A percentile compares a stretch with the other conserved stretches of the same genome.
phyloP scores from a whole-genome alignment of 2,329 filamentous ascomycete genomes.

The Lachnellula cervina region DNA sequence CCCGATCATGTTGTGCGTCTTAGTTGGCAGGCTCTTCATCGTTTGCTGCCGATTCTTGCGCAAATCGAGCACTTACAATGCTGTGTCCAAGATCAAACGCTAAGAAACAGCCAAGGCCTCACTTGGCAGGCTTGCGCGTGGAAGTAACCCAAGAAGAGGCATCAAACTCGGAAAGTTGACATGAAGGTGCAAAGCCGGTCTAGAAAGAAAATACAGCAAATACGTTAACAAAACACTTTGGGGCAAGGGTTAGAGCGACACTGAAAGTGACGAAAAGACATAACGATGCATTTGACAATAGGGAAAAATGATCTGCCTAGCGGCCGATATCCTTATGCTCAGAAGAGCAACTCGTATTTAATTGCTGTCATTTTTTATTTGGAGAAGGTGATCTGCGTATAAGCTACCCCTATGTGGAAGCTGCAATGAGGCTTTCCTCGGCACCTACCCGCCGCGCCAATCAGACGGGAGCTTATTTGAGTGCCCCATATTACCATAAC shows the following conservation, averaged over 20 bases:
- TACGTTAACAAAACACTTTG: neutral
- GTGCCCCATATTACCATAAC: neutral
- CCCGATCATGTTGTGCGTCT: neutral
- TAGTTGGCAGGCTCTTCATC: neutral
- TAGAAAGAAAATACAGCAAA: neutral
- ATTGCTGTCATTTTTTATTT: neutral
- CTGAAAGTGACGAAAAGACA: neutral
- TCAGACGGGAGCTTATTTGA: neutral
- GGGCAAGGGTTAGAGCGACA: neutral
- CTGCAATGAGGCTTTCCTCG: conserved; percentile 1
- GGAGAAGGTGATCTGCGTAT: neutral
- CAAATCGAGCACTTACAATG: neutral
- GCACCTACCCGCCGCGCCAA: neutral
- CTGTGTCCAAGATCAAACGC: neutral
- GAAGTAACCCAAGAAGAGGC: too few species aligned
- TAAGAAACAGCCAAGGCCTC: neutral
- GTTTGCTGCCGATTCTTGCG: neutral
- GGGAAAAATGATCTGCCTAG: conserved; percentile 2
- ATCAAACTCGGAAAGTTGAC: too few species aligned
- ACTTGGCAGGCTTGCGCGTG: neutral
- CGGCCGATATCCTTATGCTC: neutral
- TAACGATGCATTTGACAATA: neutral
- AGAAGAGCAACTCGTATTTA: neutral
- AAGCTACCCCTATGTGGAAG: conserved; percentile 3
- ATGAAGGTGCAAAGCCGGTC: too few species aligned